Percentiles rank a stretch among this genome's conserved stretches.
phyloP scores from a whole-genome alignment of 148 eudicot genomes.

The Vaccinium myrtillus region DNA sequence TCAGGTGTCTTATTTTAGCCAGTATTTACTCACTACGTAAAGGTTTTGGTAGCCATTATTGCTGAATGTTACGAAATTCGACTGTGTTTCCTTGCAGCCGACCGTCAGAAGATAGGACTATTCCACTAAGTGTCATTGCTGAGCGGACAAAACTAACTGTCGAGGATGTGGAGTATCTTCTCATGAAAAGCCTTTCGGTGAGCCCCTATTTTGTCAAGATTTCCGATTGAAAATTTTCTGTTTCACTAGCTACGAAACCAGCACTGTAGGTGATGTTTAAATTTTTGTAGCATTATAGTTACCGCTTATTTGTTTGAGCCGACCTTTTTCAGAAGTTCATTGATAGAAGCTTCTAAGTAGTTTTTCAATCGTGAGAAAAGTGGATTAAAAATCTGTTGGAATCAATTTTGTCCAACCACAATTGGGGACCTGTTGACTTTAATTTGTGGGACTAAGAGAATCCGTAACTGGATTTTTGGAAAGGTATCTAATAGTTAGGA shows the following conservation, averaged over 20 bases:
- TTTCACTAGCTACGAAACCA: background rate
- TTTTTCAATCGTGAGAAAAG: background rate
- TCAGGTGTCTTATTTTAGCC: conserved; percentile 44
- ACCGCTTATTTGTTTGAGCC: background rate
- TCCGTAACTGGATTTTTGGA: background rate
- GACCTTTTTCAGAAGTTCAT: background rate
- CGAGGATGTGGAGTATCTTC: conserved; percentile 94
- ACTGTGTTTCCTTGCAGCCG: conserved; percentile 55
- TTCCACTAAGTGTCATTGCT: conserved; percentile 79
- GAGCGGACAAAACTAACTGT: conserved; percentile 72
- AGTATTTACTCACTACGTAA: background rate
- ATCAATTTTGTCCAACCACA: background rate
- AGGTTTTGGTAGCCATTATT: background rate
- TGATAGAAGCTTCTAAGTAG: background rate
- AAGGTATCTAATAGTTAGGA: background rate
- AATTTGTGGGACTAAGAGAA: background rate
- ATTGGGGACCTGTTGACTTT: background rate
- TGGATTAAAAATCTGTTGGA: background rate
- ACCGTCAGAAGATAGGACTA: conserved; percentile 83
- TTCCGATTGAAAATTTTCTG: background rate
- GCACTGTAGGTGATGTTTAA: background rate
- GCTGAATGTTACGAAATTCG: background rate
- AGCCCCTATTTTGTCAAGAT: conserved; percentile 21
- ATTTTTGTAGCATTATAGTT: background rate
- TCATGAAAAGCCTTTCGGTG: conserved; percentile 98